A percentile compares a stretch with the other conserved stretches of the same genome.
These are phyloP conservation scores for Tuctoria greenei DNA, from an alignment of 176 grass and related monocot genomes.

Conservation along the genomic window DNA sequence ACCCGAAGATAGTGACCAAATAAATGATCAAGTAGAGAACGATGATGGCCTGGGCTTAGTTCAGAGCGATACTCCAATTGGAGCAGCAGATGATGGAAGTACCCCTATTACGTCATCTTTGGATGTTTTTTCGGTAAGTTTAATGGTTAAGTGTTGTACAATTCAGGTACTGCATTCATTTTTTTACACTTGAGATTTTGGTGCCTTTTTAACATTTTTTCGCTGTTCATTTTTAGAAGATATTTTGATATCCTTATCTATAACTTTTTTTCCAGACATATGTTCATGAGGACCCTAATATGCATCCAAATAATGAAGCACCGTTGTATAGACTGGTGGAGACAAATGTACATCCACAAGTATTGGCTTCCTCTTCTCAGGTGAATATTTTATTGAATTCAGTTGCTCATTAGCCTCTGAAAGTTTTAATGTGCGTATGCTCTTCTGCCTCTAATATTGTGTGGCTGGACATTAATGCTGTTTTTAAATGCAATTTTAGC, in stretches of 20 bases:
- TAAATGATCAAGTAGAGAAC: conserved; percentile 54
- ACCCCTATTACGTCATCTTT: conserved; percentile 48
- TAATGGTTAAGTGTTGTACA: neutral
- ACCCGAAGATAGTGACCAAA: conserved; percentile 38
- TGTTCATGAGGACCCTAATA: conserved; percentile 43
- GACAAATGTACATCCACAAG: conserved; percentile 48
- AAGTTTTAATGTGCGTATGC: neutral
- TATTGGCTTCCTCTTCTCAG: conserved; percentile 50
- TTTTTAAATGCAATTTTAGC: neutral
- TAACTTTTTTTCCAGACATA: conserved; percentile 28
- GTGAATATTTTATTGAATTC: conserved; percentile 22
- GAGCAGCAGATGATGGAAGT: conserved; percentile 37
- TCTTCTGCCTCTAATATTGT: neutral
- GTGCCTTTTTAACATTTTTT: neutral
- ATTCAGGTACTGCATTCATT: neutral
- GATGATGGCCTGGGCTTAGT: conserved; percentile 72
- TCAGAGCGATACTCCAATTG: conserved; percentile 54
- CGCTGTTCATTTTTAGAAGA: neutral
- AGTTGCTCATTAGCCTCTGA: neutral
- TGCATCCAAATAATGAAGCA: conserved; percentile 43
- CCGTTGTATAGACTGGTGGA: conserved; percentile 49
- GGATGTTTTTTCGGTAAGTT: conserved; percentile 56
- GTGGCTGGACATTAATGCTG: neutral
- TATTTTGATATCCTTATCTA: conserved; percentile 8
- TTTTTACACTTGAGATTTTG: neutral